phyloP scores from a whole-genome alignment of 768 basidiomycete species.

The Auricularia auricula-judae region DNA sequence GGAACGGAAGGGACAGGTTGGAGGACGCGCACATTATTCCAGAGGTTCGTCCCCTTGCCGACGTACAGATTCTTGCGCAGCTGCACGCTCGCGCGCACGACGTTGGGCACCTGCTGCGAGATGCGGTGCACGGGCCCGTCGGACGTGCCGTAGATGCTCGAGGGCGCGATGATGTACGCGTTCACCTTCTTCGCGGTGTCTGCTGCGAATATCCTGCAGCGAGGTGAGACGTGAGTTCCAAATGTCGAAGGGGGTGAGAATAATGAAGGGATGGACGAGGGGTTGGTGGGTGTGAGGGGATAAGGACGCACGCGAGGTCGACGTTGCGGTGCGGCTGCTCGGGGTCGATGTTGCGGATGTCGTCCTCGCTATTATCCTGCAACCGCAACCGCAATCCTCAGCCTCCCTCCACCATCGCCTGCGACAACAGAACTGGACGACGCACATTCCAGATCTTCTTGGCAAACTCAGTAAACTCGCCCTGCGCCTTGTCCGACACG shows the following conservation, averaged over 20 bases:
- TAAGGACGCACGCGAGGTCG: slow-evolving; percentile 13
- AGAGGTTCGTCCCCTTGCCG: slow-evolving; percentile 15
- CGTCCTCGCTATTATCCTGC: slow-evolving; percentile 15
- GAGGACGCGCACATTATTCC: slow-evolving; percentile 11
- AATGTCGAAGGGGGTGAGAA: no score
- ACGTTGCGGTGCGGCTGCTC: slow-evolving; percentile 15
- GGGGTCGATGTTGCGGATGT: slow-evolving; percentile 12
- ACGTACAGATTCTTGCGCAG: slow-evolving; percentile 12
- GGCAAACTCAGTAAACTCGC: slow-evolving; percentile 8
- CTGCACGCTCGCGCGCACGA: slow-evolving; percentile 10
- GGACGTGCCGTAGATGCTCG: slow-evolving; percentile 17
- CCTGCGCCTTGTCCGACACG: slow-evolving; percentile 7
- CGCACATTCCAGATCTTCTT: slow-evolving; percentile 16
- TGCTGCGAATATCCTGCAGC: slow-evolving; percentile 13
- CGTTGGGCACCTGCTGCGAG: slow-evolving; percentile 14
- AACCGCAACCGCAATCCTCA: background rate
- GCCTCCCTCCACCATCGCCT: no score
- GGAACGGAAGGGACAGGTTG: no score
- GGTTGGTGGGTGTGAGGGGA: no score
- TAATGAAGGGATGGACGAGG: no score
- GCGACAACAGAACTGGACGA: background rate
- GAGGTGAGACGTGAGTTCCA: no score
- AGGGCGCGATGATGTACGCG: slow-evolving; percentile 18
- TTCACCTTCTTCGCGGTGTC: slow-evolving; percentile 7
- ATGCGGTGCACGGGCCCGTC: slow-evolving; percentile 13